phyloP scores from a whole-genome alignment of 2,329 filamentous ascomycete species.

The Daldinia eschscholtzii region DNA sequence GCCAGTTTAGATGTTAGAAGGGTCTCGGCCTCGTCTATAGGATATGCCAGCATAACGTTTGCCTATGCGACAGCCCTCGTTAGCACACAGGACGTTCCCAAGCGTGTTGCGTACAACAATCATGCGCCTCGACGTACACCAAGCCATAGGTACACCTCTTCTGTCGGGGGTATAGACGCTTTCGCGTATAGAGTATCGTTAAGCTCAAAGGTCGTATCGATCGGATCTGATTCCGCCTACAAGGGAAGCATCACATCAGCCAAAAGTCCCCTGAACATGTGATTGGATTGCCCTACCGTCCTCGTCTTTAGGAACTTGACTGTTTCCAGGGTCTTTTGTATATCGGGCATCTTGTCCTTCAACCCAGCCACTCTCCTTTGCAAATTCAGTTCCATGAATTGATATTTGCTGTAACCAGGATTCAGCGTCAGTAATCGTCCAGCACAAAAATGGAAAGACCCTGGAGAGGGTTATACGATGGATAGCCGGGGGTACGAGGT shows the following conservation, averaged over 20 bases:
- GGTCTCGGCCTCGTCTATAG: constrained; percentile 85
- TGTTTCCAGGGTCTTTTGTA: constrained; percentile 93
- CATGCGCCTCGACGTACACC: constrained; percentile 69
- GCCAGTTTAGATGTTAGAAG: constrained; percentile 82
- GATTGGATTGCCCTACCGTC: constrained; percentile 64
- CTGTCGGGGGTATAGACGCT: constrained; percentile 82
- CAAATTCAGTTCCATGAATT: constrained; percentile 98
- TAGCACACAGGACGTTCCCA: not conserved
- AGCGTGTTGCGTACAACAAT: not conserved
- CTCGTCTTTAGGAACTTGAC: constrained; percentile 85
- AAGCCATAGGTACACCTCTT: constrained; percentile 98
- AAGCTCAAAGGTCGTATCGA: constrained; percentile 94
- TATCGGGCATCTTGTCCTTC: constrained; percentile 96
- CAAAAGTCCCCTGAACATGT: not conserved
- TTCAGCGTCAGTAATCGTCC: constrained; percentile 23
- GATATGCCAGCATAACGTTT: constrained; percentile 97
- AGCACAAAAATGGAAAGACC: not conserved
- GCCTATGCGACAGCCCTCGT: constrained; percentile 64
- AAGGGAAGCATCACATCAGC: constrained; percentile 14
- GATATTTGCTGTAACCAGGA: constrained; percentile 81
- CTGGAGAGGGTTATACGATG: not conserved
- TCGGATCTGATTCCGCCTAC: constrained; percentile 71
- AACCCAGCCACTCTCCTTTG: constrained; percentile 84
- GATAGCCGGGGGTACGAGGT: not conserved
- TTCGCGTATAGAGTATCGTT: constrained; percentile 96